Percentiles rank a stretch among this genome's conserved stretches.
Evolutionary conservation across 2,329 filamentous ascomycete species (phyloP).

Genomic region (Colletotrichum musicola): DNA sequence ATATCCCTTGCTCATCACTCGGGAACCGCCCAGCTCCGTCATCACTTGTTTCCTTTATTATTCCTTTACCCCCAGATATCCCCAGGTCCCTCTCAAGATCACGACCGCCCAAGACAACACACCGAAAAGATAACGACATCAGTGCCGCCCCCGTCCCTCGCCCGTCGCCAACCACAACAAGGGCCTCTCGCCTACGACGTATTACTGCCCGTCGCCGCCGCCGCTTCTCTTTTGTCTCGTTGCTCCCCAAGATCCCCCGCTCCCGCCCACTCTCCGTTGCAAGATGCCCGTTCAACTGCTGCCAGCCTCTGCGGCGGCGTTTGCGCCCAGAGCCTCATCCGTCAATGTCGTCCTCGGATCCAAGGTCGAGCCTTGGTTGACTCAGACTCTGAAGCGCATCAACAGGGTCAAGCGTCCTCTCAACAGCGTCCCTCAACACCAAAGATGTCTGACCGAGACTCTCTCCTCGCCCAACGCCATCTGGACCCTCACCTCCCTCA

Average conservation of each 20-base stretch:
- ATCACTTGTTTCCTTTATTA: conserved; percentile 58
- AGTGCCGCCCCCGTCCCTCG: too few species aligned
- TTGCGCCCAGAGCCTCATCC: conserved; percentile 88
- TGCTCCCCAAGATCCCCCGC: conserved; percentile 33
- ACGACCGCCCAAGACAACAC: conserved; percentile 3
- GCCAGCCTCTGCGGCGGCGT: conserved; percentile 94
- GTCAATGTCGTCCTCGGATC: conserved; percentile 94
- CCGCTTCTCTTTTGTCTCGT: conserved; percentile 6
- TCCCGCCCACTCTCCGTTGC: conserved; percentile 40
- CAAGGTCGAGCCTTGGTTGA: conserved; percentile 97
- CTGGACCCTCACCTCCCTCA: conserved; percentile 93
- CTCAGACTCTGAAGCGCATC: conserved; percentile 94
- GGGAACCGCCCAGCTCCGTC: conserved; percentile 66
- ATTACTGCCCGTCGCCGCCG: conserved; percentile 23
- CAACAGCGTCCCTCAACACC: conserved; percentile 96
- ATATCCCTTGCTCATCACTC: conserved; percentile 57
- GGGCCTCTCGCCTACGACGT: conserved; percentile 18
- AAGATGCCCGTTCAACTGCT: conserved; percentile 93
- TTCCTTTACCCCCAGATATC: conserved; percentile 49
- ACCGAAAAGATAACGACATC: neutral
- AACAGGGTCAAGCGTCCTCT: conserved; percentile 96
- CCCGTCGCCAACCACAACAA: neutral
- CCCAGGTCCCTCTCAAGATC: conserved; percentile 27
- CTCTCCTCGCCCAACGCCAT: conserved; percentile 91
- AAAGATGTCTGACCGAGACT: conserved; percentile 93